Evolutionary conservation across 441 rosid genomes (phyloP).

Genomic region (Sinapis alba): DNA sequence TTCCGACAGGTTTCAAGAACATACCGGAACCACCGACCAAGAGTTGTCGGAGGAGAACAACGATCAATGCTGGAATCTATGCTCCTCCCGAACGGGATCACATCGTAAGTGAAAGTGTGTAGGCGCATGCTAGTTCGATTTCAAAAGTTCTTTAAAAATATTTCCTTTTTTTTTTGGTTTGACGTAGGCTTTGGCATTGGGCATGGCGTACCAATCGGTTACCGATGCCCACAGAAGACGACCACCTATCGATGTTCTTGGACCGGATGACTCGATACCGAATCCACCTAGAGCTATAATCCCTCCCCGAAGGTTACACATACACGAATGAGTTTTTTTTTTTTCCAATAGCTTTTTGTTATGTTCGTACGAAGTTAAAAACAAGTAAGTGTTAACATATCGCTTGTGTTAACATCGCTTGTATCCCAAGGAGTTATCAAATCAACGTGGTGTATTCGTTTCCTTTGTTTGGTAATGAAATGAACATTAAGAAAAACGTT

Average conservation of each 20-base stretch:
- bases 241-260: constrained; percentile 75
- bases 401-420: too few species aligned
- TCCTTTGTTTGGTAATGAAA: too few species aligned
- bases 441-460: too few species aligned
- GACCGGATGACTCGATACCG: constrained; percentile 55
- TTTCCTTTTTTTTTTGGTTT: neutral
- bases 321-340: constrained; percentile 36
- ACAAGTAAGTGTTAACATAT: too few species aligned
- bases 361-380: too few species aligned
- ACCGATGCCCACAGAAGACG: constrained; percentile 75
- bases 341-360: neutral
- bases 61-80: constrained; percentile 71
- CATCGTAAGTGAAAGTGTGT: constrained; percentile 51
- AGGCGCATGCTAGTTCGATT: too few species aligned
- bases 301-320: constrained; percentile 51
- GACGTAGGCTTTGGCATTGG: constrained; percentile 81
- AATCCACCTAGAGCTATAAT: constrained; percentile 45
- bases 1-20: constrained; percentile 66
- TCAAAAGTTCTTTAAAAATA: too few species aligned
- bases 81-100: constrained; percentile 83
- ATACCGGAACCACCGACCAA: constrained; percentile 56
- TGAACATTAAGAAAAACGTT: too few species aligned
- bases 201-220: constrained; percentile 86
- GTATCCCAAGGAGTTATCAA: too few species aligned
- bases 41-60: constrained; percentile 58